A percentile compares a stretch with the other conserved stretches of the same genome.
These are phyloP conservation scores for Russula foetens DNA, from an alignment of 768 basidiomycete genomes.

Conservation along the genomic window DNA sequence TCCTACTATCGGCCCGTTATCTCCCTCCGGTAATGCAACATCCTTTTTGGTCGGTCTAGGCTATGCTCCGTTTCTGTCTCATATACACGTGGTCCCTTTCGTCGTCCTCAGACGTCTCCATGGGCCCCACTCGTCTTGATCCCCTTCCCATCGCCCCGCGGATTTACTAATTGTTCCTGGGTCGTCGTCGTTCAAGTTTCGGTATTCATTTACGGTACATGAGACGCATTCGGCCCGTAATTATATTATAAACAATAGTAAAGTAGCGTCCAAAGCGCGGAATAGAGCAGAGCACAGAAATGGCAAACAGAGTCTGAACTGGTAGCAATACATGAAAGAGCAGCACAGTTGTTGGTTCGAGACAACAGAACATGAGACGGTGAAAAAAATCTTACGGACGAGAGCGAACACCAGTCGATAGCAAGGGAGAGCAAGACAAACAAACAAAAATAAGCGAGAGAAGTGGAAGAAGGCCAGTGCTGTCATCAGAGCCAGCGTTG, in stretches of 20 bases:
- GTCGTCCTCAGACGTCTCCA: neutral
- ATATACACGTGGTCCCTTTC: neutral
- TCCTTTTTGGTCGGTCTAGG: neutral
- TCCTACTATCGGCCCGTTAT: neutral
- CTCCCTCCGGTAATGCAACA: neutral
- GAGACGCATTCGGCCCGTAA: slow-evolving; percentile 1
- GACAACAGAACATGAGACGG: neutral
- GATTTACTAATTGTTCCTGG: neutral
- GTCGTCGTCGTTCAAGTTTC: neutral
- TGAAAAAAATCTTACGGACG: neutral
- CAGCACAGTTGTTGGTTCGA: neutral
- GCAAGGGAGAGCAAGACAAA: neutral
- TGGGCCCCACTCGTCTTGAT: neutral
- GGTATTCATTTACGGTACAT: neutral
- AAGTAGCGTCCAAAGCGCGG: slow-evolving; percentile 3
- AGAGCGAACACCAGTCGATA: neutral
- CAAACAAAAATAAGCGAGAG: neutral
- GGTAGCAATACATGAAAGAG: neutral
- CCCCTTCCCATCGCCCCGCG: neutral
- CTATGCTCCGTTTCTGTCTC: neutral
- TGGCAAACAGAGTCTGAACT: neutral
- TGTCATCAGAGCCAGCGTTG: slow-evolving; percentile 11
- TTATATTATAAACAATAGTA: neutral
- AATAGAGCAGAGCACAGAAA: neutral
- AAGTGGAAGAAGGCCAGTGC: neutral